A percentile compares a stretch with the other conserved stretches of the same genome.
Evolutionary conservation across 495 filamentous ascomycete species (phyloP).

Genomic region (Entonaema liquescens): DNA sequence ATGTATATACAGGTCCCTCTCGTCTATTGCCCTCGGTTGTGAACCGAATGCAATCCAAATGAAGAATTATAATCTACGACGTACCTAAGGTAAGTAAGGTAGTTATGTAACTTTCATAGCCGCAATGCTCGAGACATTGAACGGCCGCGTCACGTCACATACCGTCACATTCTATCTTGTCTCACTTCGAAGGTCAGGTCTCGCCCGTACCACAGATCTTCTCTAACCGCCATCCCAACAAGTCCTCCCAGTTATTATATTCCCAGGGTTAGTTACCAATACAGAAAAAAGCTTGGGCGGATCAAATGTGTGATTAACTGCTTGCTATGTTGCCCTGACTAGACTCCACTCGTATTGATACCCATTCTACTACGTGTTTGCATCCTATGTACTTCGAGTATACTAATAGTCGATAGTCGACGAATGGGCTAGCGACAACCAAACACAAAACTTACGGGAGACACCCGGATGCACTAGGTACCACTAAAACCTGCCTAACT

Average conservation of each 20-base stretch:
- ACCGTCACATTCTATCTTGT: constrained; percentile 31
- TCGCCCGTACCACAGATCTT: constrained; percentile 30
- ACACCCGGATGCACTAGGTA: constrained; percentile 1
- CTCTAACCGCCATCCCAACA: neutral
- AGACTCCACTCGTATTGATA: constrained; percentile 11
- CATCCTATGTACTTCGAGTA: neutral
- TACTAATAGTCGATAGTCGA: constrained; percentile 3
- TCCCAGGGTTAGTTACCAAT: neutral
- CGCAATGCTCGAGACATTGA: constrained; percentile 16
- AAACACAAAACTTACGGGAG: constrained; percentile 1
- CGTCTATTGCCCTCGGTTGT: neutral
- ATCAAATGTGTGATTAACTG: neutral
- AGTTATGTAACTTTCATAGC: constrained; percentile 17
- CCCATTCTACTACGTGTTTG: neutral
- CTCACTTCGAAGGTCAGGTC: constrained; percentile 25
- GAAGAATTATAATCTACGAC: neutral
- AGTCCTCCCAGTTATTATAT: constrained; percentile 9
- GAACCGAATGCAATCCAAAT: neutral
- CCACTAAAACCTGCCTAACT: neutral
- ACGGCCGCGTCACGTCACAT: constrained; percentile 31
- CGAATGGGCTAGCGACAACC: neutral
- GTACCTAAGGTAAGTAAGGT: neutral
- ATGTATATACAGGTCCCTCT: neutral
- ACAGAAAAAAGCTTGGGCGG: neutral
- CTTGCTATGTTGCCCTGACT: constrained; percentile 5